A percentile compares a stretch with the other conserved stretches of the same genome.
phyloP scores from a whole-genome alignment of 2,329 filamentous ascomycete genomes.

The Phyllosticta citribraziliensis region DNA sequence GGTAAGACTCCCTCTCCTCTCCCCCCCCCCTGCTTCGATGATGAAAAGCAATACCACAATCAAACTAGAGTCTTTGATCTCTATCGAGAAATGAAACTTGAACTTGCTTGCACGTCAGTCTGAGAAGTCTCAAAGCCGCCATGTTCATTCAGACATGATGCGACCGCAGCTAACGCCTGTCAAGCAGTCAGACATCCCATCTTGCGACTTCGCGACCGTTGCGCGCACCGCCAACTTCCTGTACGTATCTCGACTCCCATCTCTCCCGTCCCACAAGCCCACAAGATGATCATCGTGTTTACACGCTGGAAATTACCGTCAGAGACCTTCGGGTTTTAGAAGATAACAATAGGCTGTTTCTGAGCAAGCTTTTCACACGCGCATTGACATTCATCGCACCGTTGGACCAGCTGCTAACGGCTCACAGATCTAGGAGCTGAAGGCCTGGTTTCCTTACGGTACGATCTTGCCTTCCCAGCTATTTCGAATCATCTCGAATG shows the following conservation, averaged over 20 bases:
- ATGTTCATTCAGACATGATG: neutral
- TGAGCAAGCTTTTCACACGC: conserved; percentile 18
- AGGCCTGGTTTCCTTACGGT: conserved; percentile 17
- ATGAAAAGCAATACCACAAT: conserved; percentile 32
- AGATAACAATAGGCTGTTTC: conserved; percentile 33
- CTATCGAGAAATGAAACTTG: conserved; percentile 31
- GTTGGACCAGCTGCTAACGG: neutral
- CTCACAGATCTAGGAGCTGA: conserved; percentile 3
- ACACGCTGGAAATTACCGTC: conserved; percentile 38
- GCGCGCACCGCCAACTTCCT: neutral
- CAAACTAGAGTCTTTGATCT: conserved; percentile 39
- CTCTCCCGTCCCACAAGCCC: conserved; percentile 15
- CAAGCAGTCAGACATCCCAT: neutral
- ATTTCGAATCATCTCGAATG: conserved; percentile 38
- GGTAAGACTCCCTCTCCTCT: neutral
- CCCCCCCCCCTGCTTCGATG: conserved; percentile 17
- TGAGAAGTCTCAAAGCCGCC: conserved; percentile 20
- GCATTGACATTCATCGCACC: neutral
- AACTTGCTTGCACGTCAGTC: conserved; percentile 34
- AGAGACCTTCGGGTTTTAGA: conserved; percentile 28
- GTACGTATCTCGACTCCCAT: conserved; percentile 12
- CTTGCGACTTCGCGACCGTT: neutral
- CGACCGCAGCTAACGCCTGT: neutral
- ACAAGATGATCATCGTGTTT: conserved; percentile 28
- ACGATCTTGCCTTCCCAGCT: conserved; percentile 11